Base-by-base conservation (phyloP, 2,329 filamentous ascomycete genomes). In the Chaetothyriales sp. region DNA sequence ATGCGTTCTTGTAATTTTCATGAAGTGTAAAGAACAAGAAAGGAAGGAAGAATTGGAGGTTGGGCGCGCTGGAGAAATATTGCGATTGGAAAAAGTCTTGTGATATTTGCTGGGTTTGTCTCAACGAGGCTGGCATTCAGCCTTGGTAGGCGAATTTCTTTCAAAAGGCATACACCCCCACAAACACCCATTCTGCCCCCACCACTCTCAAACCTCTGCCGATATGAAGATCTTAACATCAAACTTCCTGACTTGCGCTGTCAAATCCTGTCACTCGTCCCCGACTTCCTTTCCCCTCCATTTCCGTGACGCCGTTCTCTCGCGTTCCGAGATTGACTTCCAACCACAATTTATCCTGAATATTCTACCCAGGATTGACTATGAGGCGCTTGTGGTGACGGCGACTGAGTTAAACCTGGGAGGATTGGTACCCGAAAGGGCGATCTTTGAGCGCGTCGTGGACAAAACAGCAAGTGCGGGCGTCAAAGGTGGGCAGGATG, bases 161-260 rank as follows among this genome's bases (percentile, higher is more conserved):
- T 33, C 43, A 51, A 33, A n/a, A 44, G 37, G 9, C 48, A 19
- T 15, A 49, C 13, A 5, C 18, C n/a, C 40, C n/a, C 13, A 13
- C n/a, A n/a, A 19, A 37, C 28, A 47, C 25, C n/a, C 43, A 51
- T 44, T 20, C 43, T 19, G 43, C 40, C 40, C 40, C 46, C 28
- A 8, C 22, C 22, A 47, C 22, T 4, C 20, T 45, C 22, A 13
- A n/a, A 48, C 19, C 29, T 19, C 47, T 20, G n/a, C 18, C 52
- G 67, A 61, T 55, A 98, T 98, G 92, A 97, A 97, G 70, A 75
- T 97, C 57, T 80, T 97, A 49, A 95, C 89, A 55, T 83, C 94
- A 63, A 97, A 97, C 72, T 98, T 98, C 70, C 75, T 97, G 59
- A 92, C 88, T 63, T 98, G 92, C 75, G 90, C 92, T 56, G 85